A percentile compares a stretch with the other conserved stretches of the same genome.
Conservation (phyloP, 2,329 filamentous ascomycete species). For the Trichothecium roseum region DNA sequence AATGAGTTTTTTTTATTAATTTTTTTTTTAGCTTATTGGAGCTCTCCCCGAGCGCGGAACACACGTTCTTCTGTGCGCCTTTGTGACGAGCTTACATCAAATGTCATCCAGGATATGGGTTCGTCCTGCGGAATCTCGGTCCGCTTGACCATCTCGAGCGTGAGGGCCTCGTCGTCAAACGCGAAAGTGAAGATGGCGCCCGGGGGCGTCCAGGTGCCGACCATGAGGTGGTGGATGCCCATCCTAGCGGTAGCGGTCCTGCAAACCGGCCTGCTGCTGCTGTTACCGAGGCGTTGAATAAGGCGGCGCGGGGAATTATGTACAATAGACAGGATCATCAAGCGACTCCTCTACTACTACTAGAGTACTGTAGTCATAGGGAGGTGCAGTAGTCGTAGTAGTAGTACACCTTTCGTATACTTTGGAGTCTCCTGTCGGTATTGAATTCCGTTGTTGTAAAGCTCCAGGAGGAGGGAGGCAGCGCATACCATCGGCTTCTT, state of each 20-base stretch:
- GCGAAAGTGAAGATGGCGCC: slow-evolving; percentile 83
- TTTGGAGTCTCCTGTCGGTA: too few relatives aligned
- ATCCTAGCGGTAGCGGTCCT: slow-evolving; percentile 36
- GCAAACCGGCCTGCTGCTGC: background rate
- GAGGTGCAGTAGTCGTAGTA: too few relatives aligned
- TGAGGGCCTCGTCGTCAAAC: slow-evolving; percentile 74
- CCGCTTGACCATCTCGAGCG: slow-evolving; percentile 65
- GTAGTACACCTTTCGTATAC: too few relatives aligned
- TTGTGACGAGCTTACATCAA: slow-evolving; percentile 52
- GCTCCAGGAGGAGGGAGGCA: background rate
- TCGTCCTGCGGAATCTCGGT: slow-evolving; percentile 75
- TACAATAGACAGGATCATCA: too few relatives aligned
- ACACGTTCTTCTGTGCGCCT: background rate
- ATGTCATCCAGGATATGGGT: slow-evolving; percentile 90
- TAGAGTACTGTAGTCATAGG: too few relatives aligned
- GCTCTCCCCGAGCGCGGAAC: background rate
- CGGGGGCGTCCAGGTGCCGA: slow-evolving; percentile 83
- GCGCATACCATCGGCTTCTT: background rate
- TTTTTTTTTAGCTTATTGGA: background rate
- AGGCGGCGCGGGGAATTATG: background rate
- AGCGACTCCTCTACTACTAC: too few relatives aligned
- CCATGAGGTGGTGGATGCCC: slow-evolving; percentile 79
- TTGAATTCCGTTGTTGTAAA: too few relatives aligned
- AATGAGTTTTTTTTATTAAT: too few relatives aligned
- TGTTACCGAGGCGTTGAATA: too few relatives aligned